Evolutionary conservation across 305 asterid genomes (phyloP).

Genomic region (Euphrasia arctica): DNA sequence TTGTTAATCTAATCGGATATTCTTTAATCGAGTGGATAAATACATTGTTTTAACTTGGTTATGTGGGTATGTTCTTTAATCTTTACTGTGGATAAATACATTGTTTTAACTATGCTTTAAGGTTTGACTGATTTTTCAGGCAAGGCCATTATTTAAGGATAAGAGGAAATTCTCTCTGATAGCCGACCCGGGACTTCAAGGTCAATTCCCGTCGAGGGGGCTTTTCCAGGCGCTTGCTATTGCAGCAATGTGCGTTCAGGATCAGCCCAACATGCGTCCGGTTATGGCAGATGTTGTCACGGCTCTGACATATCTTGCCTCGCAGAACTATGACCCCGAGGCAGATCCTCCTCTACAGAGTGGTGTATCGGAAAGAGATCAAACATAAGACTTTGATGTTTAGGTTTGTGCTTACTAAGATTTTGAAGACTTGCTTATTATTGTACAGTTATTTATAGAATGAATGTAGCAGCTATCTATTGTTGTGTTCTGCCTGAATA

Average conservation of each 20-base stretch:
- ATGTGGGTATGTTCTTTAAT: slow-evolving; percentile 49
- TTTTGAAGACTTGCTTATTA: slow-evolving; percentile 15
- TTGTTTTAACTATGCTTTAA: background rate
- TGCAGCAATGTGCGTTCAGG: slow-evolving; percentile 90
- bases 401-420: background rate
- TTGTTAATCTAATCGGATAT: slow-evolving; percentile 74
- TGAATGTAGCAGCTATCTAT: slow-evolving; percentile 18
- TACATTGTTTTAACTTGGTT: slow-evolving; percentile 64
- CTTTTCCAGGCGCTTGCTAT: slow-evolving; percentile 76
- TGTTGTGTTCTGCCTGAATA: slow-evolving; percentile 17
- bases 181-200: slow-evolving; percentile 79
- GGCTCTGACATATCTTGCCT: slow-evolving; percentile 67
- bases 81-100: background rate
- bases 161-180: slow-evolving; percentile 59
- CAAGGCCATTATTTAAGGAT: slow-evolving; percentile 70
- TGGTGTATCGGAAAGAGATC: slow-evolving; percentile 33
- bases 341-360: slow-evolving; percentile 28
- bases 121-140: slow-evolving; percentile 32
- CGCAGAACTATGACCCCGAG: slow-evolving; percentile 50
- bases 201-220: slow-evolving; percentile 69
- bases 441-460: slow-evolving; percentile 30
- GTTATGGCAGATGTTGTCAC: slow-evolving; percentile 41
- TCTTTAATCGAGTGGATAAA: slow-evolving; percentile 34
- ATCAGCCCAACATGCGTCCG: slow-evolving; percentile 54
- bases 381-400: slow-evolving; percentile 12